phyloP scores from a whole-genome alignment of 2,329 filamentous ascomycete species.

The Scleromitrula shiraiana region DNA sequence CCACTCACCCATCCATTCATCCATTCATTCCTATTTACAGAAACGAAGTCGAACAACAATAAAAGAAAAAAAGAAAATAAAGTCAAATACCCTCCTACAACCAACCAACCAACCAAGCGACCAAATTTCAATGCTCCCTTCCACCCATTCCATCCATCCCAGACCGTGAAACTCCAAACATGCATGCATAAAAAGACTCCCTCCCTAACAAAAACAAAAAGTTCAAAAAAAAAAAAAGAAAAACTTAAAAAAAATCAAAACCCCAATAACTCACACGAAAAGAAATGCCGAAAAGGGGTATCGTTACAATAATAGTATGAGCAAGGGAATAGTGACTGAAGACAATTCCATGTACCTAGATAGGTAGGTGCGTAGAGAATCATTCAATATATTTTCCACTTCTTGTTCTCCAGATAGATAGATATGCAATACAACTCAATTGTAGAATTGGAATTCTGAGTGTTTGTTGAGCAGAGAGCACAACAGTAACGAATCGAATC shows the following conservation, averaged over 20 bases:
- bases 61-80: no score
- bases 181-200: constrained; percentile 13
- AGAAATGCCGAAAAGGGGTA: constrained; percentile 20
- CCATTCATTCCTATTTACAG: no score
- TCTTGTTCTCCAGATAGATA: constrained; percentile 3
- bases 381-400: no score
- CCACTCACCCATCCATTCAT: no score
- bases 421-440: constrained; percentile 3
- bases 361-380: no score
- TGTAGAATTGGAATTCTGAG: no score
- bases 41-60: no score
- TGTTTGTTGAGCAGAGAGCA: no score
- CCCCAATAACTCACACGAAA: constrained; percentile 1
- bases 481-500: constrained; percentile 7
- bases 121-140: not conserved
- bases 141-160: no score
- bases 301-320: constrained; percentile 20
- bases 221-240: no score
- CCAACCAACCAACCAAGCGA: not conserved
- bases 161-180: no score
- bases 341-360: constrained; percentile 8
- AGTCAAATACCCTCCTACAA: no score
- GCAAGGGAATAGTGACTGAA: constrained; percentile 14
- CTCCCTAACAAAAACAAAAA: constrained; percentile 11
- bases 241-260: not conserved